Evolutionary conservation across 164 flowering plant genomes (phyloP).

Genomic region (Macadamia tetraphylla): DNA sequence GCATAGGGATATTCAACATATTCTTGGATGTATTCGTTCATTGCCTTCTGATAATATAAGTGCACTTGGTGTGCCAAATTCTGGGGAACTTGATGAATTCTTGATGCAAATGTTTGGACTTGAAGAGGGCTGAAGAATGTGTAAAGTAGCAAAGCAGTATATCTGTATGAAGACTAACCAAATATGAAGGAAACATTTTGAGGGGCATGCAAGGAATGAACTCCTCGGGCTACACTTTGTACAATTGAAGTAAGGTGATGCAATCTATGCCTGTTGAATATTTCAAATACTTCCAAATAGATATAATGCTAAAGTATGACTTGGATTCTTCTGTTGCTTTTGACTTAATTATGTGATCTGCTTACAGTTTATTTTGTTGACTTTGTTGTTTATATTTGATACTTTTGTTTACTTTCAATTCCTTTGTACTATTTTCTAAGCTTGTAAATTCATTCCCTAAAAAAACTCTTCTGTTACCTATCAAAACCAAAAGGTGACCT

Average conservation of each 20-base stretch:
- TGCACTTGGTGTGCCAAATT: conserved; percentile 45
- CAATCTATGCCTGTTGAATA: too few species aligned
- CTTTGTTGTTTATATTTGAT: too few species aligned
- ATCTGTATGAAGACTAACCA: conserved; percentile 15
- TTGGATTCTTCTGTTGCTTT: too few species aligned
- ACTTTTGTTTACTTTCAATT: too few species aligned
- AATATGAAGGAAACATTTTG: conserved; percentile 6
- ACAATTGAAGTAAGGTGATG: conserved; percentile 13
- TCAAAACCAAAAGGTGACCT: too few species aligned
- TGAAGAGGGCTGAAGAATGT: conserved; percentile 35
- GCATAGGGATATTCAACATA: conserved; percentile 56
- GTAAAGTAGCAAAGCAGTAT: conserved; percentile 18
- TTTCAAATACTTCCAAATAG: background rate
- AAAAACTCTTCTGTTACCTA: too few species aligned
- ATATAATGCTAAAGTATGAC: too few species aligned
- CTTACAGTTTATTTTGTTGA: too few species aligned
- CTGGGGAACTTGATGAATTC: conserved; percentile 87
- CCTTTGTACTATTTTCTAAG: too few species aligned
- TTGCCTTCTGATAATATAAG: conserved; percentile 57
- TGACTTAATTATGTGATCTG: too few species aligned
- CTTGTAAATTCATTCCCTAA: too few species aligned
- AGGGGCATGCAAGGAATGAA: conserved; percentile 3
- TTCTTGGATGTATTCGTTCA: conserved; percentile 86
- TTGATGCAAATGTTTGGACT: conserved; percentile 59
- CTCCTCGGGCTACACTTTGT: conserved; percentile 2